phyloP scores from a whole-genome alignment of 2,329 filamentous ascomycete genomes.

The Cercospora janseana region DNA sequence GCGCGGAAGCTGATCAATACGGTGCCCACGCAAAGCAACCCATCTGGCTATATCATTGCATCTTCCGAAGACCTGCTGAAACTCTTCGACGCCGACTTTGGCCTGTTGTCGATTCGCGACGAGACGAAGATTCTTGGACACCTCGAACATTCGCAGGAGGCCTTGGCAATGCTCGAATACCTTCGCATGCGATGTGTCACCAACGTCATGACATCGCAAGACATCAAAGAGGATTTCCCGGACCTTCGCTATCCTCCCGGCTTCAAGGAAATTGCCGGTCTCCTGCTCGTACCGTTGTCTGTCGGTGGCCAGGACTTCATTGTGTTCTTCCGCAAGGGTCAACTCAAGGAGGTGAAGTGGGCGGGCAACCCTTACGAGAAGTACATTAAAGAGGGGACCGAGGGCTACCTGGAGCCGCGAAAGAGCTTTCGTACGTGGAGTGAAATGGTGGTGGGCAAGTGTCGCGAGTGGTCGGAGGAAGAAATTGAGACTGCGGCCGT shows the following conservation, averaged over 20 bases:
- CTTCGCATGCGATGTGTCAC: conserved; percentile 71
- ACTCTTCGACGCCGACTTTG: conserved; percentile 84
- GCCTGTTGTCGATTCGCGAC: conserved; percentile 77
- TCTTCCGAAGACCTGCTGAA: conserved; percentile 82
- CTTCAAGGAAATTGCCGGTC: conserved; percentile 72
- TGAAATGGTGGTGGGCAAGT: conserved; percentile 77
- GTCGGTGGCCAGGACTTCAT: conserved; percentile 78
- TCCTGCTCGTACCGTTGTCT: conserved; percentile 79
- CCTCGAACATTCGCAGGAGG: conserved; percentile 74
- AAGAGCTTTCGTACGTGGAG: conserved; percentile 79
- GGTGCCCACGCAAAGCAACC: conserved; percentile 74
- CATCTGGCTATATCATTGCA: conserved; percentile 85
- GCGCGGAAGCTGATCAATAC: conserved; percentile 87
- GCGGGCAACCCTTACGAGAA: conserved; percentile 86
- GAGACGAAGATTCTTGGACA: conserved; percentile 83
- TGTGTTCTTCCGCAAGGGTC: conserved; percentile 80
- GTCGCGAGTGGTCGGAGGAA: conserved; percentile 83
- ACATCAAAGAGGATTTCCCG: conserved; percentile 73
- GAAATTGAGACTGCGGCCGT: conserved; percentile 87
- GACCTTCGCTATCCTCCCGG: conserved; percentile 78
- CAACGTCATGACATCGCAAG: conserved; percentile 74
- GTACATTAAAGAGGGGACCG: conserved; percentile 67
- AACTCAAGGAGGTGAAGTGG: conserved; percentile 76
- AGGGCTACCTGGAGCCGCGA: conserved; percentile 71
- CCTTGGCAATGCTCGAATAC: conserved; percentile 80